phyloP scores from a whole-genome alignment of 257 asterid species.

The Ligustrum vulgare region DNA sequence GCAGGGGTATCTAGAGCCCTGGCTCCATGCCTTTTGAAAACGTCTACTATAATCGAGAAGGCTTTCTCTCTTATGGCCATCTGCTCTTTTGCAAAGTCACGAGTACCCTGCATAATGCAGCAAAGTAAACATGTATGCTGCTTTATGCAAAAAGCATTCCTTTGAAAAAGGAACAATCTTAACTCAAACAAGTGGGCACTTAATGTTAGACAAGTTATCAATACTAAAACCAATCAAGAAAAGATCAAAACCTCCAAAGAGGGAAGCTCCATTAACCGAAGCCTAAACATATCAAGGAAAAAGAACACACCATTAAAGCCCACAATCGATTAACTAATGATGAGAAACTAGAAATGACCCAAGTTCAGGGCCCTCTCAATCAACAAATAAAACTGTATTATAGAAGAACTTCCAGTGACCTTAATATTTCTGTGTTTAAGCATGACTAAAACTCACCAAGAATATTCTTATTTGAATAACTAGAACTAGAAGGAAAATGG shows the following conservation, averaged over 20 bases:
- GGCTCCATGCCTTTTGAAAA: conserved; percentile 94
- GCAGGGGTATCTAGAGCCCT: conserved; percentile 87
- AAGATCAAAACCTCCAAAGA: conserved; percentile 12
- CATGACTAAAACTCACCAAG: neutral
- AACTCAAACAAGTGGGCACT: neutral
- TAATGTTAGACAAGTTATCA: neutral
- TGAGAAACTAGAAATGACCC: conserved; percentile 9
- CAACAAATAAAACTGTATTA: neutral
- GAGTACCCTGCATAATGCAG: conserved; percentile 67
- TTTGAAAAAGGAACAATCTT: neutral
- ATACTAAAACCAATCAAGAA: neutral
- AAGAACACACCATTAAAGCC: neutral
- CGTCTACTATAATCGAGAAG: conserved; percentile 63
- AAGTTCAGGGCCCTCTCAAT: conserved; percentile 1
- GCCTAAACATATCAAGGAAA: neutral
- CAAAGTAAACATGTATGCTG: conserved; percentile 7
- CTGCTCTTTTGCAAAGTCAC: conserved; percentile 92
- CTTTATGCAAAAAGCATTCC: neutral
- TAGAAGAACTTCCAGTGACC: neutral
- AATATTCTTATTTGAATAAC: neutral
- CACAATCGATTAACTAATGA: conserved; percentile 3
- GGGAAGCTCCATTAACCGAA: conserved; percentile 10
- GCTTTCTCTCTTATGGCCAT: conserved; percentile 86
- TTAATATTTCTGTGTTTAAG: neutral
- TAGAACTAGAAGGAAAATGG: neutral